A percentile compares a stretch with the other conserved stretches of the same genome.
Conservation (phyloP, 2,329 filamentous ascomycete species). For the Calonectria crousiana region DNA sequence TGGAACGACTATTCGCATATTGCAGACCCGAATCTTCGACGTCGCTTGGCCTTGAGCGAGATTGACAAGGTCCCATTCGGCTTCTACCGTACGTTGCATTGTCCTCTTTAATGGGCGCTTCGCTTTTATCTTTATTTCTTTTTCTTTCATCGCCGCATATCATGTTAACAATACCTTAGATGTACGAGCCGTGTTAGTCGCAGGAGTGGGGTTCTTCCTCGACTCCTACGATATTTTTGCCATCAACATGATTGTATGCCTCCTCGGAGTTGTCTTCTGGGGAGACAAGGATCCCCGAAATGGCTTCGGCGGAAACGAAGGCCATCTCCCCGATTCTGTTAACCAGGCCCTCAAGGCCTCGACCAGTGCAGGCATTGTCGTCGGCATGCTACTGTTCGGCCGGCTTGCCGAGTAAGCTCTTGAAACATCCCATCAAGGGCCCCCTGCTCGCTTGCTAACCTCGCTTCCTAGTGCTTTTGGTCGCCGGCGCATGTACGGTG, state of each 20-base stretch:
- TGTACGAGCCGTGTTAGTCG: slow-evolving; percentile 79
- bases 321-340: slow-evolving; percentile 71
- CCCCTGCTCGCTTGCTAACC: not conserved
- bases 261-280: slow-evolving; percentile 85
- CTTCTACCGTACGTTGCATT: slow-evolving; percentile 67
- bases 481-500: slow-evolving; percentile 84
- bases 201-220: slow-evolving; percentile 86
- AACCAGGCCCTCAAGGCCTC: slow-evolving; percentile 85
- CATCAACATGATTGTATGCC: slow-evolving; percentile 78
- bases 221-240: slow-evolving; percentile 88
- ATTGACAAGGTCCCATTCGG: slow-evolving; percentile 85
- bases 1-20: slow-evolving; percentile 76
- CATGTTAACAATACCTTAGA: slow-evolving; percentile 52
- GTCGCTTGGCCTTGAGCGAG: slow-evolving; percentile 81
- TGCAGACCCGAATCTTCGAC: slow-evolving; percentile 79
- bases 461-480: slow-evolving; percentile 66
- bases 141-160: not conserved
- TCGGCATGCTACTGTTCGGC: slow-evolving; percentile 83
- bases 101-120: not conserved
- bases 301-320: slow-evolving; percentile 65
- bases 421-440: not conserved
- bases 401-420: slow-evolving; percentile 74
- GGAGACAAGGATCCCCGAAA: slow-evolving; percentile 56
- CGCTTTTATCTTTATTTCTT: not conserved
- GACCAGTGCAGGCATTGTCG: slow-evolving; percentile 81